Conservation (phyloP, 2,329 filamentous ascomycete genomes). For the Colletotrichum acutatum region DNA sequence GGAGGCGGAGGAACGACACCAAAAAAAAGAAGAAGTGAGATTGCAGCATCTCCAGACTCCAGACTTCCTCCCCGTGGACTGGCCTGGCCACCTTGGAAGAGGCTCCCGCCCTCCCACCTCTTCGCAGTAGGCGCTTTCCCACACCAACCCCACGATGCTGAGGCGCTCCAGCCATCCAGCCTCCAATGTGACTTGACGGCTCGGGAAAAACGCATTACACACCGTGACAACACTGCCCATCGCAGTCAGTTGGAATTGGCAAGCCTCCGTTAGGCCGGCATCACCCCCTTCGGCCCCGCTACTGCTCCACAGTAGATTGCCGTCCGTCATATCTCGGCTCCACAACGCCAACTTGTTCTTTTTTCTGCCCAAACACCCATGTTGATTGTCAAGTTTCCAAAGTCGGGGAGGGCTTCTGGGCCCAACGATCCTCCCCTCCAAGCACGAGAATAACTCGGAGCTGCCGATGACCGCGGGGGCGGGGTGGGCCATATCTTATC, state of each 20-base stretch:
- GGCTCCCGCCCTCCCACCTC: neutral
- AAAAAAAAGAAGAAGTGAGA: neutral
- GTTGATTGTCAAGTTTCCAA: neutral
- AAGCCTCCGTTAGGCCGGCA: constrained; percentile 19
- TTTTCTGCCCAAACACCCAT: neutral
- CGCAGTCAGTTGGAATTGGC: neutral
- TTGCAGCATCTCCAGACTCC: neutral
- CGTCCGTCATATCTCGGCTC: constrained; percentile 15
- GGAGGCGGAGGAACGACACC: neutral
- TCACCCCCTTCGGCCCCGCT: constrained; percentile 25
- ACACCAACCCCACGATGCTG: constrained; percentile 3
- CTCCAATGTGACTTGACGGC: neutral
- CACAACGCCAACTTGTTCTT: neutral
- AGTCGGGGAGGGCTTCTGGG: too few species aligned
- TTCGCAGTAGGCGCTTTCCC: neutral
- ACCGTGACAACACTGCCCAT: neutral
- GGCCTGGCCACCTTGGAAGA: neutral
- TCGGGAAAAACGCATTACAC: neutral
- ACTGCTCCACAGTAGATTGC: constrained; percentile 23
- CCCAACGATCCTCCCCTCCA: neutral
- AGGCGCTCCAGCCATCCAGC: too few species aligned
- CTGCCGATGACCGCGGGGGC: neutral
- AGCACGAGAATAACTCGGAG: constrained; percentile 29
- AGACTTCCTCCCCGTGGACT: constrained; percentile 2
- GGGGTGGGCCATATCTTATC: constrained; percentile 11